Evolutionary conservation across 2,329 filamentous ascomycete species (phyloP).

Genomic region (Phoma herbarum): DNA sequence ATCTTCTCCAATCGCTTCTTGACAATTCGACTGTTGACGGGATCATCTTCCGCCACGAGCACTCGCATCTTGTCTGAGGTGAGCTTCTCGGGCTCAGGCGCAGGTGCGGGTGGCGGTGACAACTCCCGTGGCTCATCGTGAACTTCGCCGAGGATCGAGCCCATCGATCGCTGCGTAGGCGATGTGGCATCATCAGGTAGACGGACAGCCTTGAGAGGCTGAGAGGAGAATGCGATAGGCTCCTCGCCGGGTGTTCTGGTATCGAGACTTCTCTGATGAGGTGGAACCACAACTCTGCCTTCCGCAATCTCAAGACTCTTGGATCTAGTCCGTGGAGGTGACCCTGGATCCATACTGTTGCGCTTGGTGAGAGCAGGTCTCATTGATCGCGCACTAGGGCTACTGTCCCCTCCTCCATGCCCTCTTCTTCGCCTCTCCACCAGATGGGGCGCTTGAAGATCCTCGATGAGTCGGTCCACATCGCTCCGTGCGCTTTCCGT

Average conservation of each 20-base stretch:
- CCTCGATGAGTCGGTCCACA: slow-evolving; percentile 75
- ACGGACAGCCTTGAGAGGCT: slow-evolving; percentile 56
- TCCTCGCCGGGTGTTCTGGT: slow-evolving; percentile 55
- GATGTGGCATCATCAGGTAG: slow-evolving; percentile 55
- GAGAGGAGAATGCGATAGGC: slow-evolving; percentile 51
- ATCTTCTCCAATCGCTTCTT: slow-evolving; percentile 80
- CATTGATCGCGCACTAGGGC: slow-evolving; percentile 35
- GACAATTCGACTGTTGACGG: slow-evolving; percentile 83
- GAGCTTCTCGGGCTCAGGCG: slow-evolving; percentile 23
- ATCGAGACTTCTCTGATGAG: slow-evolving; percentile 53
- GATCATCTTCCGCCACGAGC: slow-evolving; percentile 86
- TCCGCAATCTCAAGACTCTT: slow-evolving; percentile 38
- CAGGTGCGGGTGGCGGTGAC: slow-evolving; percentile 4
- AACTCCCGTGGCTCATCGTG: slow-evolving; percentile 28
- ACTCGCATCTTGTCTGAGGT: slow-evolving; percentile 66
- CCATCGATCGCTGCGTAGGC: slow-evolving; percentile 25
- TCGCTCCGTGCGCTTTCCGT: slow-evolving; percentile 63
- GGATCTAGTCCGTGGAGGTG: slow-evolving; percentile 29
- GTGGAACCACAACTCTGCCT: slow-evolving; percentile 27
- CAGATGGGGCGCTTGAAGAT: slow-evolving; percentile 68
- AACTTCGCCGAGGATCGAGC: slow-evolving; percentile 44
- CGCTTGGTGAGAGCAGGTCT: slow-evolving; percentile 40
- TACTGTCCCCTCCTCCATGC: slow-evolving; percentile 29
- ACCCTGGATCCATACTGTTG: slow-evolving; percentile 32
- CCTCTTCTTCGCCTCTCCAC: slow-evolving; percentile 29